A percentile compares a stretch with the other conserved stretches of the same genome.
Conservation (phyloP, 2,329 filamentous ascomycete genomes). For the Clonostachys rosea region DNA sequence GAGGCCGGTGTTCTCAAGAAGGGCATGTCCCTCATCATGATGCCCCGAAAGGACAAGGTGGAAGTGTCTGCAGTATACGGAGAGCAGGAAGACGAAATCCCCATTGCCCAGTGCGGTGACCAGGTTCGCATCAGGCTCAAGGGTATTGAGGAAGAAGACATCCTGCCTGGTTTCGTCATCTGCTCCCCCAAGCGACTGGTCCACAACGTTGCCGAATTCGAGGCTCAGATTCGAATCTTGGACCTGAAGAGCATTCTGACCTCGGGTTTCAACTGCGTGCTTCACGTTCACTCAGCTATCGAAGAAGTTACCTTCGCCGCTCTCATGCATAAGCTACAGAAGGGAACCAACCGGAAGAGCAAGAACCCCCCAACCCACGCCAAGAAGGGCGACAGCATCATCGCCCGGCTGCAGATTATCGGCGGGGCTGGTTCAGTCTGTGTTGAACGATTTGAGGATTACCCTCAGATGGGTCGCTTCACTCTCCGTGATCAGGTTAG, state of each 20-base stretch:
- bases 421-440: conserved; percentile 84
- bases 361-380: conserved; percentile 92
- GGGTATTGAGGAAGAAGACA: conserved; percentile 96
- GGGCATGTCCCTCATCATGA: conserved; percentile 80
- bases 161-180: conserved; percentile 90
- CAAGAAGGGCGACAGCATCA: conserved; percentile 76
- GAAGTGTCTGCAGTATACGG: conserved; percentile 84
- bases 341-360: conserved; percentile 88
- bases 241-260: conserved; percentile 92
- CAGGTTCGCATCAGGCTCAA: conserved; percentile 89
- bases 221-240: conserved; percentile 93
- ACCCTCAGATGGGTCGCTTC: conserved; percentile 88
- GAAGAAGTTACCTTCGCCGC: conserved; percentile 92
- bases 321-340: conserved; percentile 90
- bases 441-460: conserved; percentile 92
- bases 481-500: conserved; percentile 82
- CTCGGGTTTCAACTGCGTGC: conserved; percentile 94
- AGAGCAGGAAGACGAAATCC: conserved; percentile 91
- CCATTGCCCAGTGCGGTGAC: conserved; percentile 81
- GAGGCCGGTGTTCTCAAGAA: conserved; percentile 94
- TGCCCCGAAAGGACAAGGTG: conserved; percentile 85
- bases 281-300: conserved; percentile 95
- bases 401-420: conserved; percentile 83
- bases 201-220: conserved; percentile 83
- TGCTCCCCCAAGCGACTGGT: conserved; percentile 93